Evolutionary conservation across 2,329 filamentous ascomycete genomes (phyloP), one percentile per base, ranked within the genome.

Genomic region (Hypocreales sp.): DNA sequence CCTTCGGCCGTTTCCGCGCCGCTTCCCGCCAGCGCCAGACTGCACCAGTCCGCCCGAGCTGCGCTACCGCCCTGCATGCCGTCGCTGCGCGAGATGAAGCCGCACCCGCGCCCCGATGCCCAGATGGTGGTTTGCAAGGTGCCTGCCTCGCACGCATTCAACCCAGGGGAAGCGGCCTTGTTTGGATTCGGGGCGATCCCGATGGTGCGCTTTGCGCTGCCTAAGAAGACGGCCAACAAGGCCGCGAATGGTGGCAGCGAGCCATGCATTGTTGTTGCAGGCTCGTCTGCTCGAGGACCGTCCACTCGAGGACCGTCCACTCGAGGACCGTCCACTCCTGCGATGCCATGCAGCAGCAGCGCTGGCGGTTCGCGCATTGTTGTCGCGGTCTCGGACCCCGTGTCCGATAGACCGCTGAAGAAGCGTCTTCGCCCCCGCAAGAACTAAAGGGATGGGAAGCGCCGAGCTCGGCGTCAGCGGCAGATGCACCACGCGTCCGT

Each of bases 171-270:
- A 17, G 11, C 36, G 19, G 27, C 24, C 17, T 27, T 37, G 33
- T 35, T 20, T 25, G 36, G 36, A 16, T 39, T 37, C 19, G 37
- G 33, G 7, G 37, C 37, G 15, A 39, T 39, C 13, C 33, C 35
- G 8, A 39, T 34, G 8, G 31, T 37, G 4, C 33, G 29, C 19
- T 30, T 27, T 8, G 29, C 26, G 10, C 7, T 28, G 13, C 16
- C 28, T 20, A 14, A 19, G 4, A 24, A 15, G n/a, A n/a, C n/a
- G n/a, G n/a, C n/a, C n/a, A n/a, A n/a, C n/a, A n/a, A n/a, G n/a
- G n/a, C n/a, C n/a, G n/a, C n/a, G n/a, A n/a, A n/a, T n/a, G n/a
- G n/a, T n/a, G n/a, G n/a, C n/a, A n/a, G n/a, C n/a, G n/a, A n/a
- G n/a, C n/a, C n/a, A n/a, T n/a, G n/a, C n/a, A n/a, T n/a, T n/a